Evolutionary conservation across 345 rosid species (phyloP).

Genomic region (Anacardium occidentale): DNA sequence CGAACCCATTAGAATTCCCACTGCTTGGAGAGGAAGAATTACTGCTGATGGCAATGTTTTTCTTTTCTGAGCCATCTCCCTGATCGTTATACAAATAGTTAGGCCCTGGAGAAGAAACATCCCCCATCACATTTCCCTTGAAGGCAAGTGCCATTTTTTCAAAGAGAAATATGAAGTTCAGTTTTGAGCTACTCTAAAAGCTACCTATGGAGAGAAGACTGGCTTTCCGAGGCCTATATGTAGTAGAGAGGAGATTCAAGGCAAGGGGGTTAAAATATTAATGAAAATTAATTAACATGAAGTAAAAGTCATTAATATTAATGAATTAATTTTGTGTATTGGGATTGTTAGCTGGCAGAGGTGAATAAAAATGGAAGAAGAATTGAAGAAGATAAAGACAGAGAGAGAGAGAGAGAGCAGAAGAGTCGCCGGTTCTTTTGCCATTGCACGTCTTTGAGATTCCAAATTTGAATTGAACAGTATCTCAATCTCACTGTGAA

Average conservation of each 20-base stretch:
- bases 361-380: conserved; percentile 12
- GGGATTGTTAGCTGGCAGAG: conserved; percentile 58
- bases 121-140: conserved; percentile 19
- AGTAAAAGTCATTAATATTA: not conserved
- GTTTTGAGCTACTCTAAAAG: not conserved
- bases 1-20: conserved; percentile 45
- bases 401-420: conserved; percentile 28
- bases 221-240: conserved; percentile 20
- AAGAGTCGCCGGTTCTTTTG: conserved; percentile 44
- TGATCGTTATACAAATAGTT: conserved; percentile 22
- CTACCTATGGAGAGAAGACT: conserved; percentile 12
- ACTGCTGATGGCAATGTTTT: conserved; percentile 22
- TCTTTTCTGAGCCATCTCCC: conserved; percentile 31
- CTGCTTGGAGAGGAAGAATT: conserved; percentile 43
- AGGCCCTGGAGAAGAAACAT: conserved; percentile 42
- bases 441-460: conserved; percentile 45
- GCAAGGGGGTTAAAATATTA: not conserved
- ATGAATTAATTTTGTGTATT: conserved; percentile 23
- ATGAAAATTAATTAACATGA: not conserved
- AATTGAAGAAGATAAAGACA: not conserved
- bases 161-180: not conserved
- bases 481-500: not conserved
- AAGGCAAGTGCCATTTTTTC: conserved; percentile 52
- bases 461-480: conserved; percentile 18
- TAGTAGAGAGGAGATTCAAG: conserved; percentile 22